Percentiles rank a stretch among this genome's conserved stretches.
Evolutionary conservation across 2,329 filamentous ascomycete genomes (phyloP).

Genomic region (Pseudocercospora macadamiae): DNA sequence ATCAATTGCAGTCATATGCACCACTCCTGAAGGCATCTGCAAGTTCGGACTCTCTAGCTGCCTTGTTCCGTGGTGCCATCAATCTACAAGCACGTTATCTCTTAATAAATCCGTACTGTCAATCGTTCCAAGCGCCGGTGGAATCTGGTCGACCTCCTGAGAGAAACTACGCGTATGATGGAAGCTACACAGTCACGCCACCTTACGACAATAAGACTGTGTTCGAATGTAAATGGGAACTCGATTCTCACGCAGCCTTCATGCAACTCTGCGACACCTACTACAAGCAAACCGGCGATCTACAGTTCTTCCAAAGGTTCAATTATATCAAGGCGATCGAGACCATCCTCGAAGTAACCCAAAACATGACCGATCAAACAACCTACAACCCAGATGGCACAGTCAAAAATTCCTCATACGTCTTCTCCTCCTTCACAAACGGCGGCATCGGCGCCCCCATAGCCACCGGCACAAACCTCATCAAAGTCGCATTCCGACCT

Average conservation of each 20-base stretch:
- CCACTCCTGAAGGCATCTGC: constrained; percentile 53
- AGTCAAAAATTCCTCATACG: constrained; percentile 4
- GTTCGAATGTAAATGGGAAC: constrained; percentile 57
- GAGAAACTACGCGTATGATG: constrained; percentile 40
- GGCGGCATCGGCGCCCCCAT: constrained; percentile 53
- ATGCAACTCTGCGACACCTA: constrained; percentile 51
- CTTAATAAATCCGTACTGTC: constrained; percentile 57
- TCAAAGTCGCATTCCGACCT: constrained; percentile 51
- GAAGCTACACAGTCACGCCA: constrained; percentile 59
- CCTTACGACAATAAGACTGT: constrained; percentile 45
- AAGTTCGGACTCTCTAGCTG: constrained; percentile 59
- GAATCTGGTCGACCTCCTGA: constrained; percentile 30
- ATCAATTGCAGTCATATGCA: constrained; percentile 71
- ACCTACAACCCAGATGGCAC: constrained; percentile 15
- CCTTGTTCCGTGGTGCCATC: constrained; percentile 68
- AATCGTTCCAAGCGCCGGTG: constrained; percentile 52
- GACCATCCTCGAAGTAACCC: constrained; percentile 7
- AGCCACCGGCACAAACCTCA: constrained; percentile 47
- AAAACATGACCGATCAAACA: constrained; percentile 17
- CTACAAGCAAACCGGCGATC: constrained; percentile 44
- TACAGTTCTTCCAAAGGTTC: constrained; percentile 16
- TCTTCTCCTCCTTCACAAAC: constrained; percentile 16
- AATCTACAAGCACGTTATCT: constrained; percentile 71
- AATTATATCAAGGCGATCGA: constrained; percentile 7
- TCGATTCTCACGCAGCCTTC: constrained; percentile 54